phyloP scores from a whole-genome alignment of 441 rosid genomes.

The Aquilaria agallochum region DNA sequence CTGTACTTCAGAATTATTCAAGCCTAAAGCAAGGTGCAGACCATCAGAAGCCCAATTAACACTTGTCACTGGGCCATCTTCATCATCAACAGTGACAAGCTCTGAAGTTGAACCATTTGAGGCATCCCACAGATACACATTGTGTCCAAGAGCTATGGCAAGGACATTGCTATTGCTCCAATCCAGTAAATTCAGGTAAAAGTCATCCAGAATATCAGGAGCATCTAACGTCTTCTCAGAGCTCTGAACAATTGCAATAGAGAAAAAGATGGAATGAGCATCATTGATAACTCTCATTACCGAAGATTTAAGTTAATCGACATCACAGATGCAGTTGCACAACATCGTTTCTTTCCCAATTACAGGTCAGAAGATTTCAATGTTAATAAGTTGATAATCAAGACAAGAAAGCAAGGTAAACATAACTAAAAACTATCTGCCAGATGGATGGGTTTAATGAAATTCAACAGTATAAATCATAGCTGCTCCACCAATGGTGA shows the following conservation, averaged over 20 bases:
- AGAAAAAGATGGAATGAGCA: neutral
- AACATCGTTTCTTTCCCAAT: too few relatives aligned
- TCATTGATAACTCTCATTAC: too few relatives aligned
- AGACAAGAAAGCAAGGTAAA: neutral
- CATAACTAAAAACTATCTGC: slow-evolving; percentile 2
- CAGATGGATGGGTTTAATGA: too few relatives aligned
- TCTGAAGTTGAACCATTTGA: slow-evolving; percentile 54
- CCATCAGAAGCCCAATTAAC: slow-evolving; percentile 83
- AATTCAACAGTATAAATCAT: too few relatives aligned
- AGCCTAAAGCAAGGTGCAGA: slow-evolving; percentile 58
- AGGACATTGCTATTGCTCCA: slow-evolving; percentile 74
- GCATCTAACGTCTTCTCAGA: slow-evolving; percentile 74
- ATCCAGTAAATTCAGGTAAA: slow-evolving; percentile 67
- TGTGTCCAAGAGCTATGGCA: slow-evolving; percentile 60
- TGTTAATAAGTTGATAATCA: too few relatives aligned
- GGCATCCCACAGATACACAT: slow-evolving; percentile 72
- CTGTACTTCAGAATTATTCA: slow-evolving; percentile 70
- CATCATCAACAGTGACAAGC: slow-evolving; percentile 59
- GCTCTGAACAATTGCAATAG: slow-evolving; percentile 27
- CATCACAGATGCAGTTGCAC: too few relatives aligned
- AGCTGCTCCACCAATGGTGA: too few relatives aligned
- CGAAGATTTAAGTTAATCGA: too few relatives aligned
- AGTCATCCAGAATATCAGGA: slow-evolving; percentile 64
- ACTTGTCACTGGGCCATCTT: slow-evolving; percentile 73
- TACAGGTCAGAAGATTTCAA: too few relatives aligned